Evolutionary conservation across 129 eudicot species (phyloP), one percentile per base, ranked within the genome.

Genomic region (Flaveria sonorensis): DNA sequence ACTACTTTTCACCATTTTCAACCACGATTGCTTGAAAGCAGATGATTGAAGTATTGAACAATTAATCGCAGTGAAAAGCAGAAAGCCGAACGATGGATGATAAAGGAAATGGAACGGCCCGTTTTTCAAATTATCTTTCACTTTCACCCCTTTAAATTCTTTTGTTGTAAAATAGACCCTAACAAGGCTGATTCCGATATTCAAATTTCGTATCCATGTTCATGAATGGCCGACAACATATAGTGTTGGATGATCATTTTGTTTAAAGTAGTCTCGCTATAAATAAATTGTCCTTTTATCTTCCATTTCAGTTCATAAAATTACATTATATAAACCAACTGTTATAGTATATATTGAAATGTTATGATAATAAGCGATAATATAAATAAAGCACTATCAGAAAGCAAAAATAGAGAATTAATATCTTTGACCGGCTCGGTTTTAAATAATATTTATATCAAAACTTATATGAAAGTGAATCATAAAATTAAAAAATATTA

Each of bases 1-100:
- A 62, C 53, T 28, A 21, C 75, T 78, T 66, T 81, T 81, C 51
- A 79, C 78, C 89, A 88, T 85, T 70, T 68, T 45, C 13, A 4
- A 71, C 7, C 10, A 0, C 5, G 12, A n/a, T 52, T 46, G 74
- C 40, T 67, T 64, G 30, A 66, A 43, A 69, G 56, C 19, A 36
- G 11, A 32, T 36, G 68, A 30, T 12, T 10, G 23, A 72, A 73
- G 52, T 39, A 50, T 15, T 50, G 77, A 64, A 78, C 48, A 24
- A 56, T 24, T 72, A 50, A 45, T 43, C 32, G 61, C 55, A 56
- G 69, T 73, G 32, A 46, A 66, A 60, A 73, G 83, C 39, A 43
- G 52, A 75, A 42, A 81, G 70, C 39, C 70, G 62, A 71, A 70
- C 52, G 74, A 80, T 64, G 83, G 32, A 65, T 7, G 16, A 16